Base-by-base conservation (phyloP, 345 rosid species). In the Acer negundo region DNA sequence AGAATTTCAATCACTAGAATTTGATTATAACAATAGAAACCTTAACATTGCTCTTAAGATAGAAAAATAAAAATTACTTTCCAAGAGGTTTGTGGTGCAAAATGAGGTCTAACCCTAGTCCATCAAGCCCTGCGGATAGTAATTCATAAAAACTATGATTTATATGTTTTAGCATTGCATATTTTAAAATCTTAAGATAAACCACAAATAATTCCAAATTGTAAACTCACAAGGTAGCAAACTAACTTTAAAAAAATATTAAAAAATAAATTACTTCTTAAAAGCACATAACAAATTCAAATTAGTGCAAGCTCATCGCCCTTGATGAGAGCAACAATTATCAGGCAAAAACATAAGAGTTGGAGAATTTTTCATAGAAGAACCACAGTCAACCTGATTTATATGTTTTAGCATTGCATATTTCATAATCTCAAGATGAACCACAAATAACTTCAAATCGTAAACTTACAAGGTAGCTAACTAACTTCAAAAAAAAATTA, bases 1-100 rank as follows among this genome's bases (percentile, higher is more conserved):
- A 46, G 77, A 73, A 3, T 42, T 42, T 42, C 64, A 59, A 55
- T 53, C 26, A 13, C 8, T 40, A 44, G 7, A 62, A 69, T 22
- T 38, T 67, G 26, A 10, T 44, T 23, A 62, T 1, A 28, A 20
- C 61, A 10, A 66, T 38, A 47, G 72, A 46, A 46, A 46, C 24
- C 4, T 20, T 46, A 28, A 69, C 12, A 22, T 17, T 44, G 31
- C 19, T 26, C 1, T 26, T 26, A 26, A 26, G 28, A 26, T 26
- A 26, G 28, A 2, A 26, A 26, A 26, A 26, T 16, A 62, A 46
- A 79, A 84, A 95, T 83, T 87, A 95, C 97, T 81, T 93, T 75
- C 98, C 97, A 26, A 95, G 91, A 76, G 97, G 86, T 84, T 87
- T 89, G 74, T 93, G 95, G 77, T 95, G 97, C 90, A 94, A 86